A percentile compares a stretch with the other conserved stretches of the same genome.
Conservation (phyloP, 192 early-diverging fungal species). For the Linnemannia elongata region DNA sequence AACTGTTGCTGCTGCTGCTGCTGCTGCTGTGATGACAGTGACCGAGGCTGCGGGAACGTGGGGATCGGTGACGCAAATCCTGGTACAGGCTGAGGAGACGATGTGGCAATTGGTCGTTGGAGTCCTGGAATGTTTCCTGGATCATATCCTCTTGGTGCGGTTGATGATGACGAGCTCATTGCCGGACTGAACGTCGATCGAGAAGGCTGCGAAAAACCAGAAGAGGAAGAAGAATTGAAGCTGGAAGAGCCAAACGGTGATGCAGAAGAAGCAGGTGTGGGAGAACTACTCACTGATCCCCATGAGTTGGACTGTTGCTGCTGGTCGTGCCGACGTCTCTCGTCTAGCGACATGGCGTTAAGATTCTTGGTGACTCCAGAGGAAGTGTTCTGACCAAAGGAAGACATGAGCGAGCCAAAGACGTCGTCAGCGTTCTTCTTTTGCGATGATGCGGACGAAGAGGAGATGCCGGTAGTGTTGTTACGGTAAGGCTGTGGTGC, state of each 20-base stretch:
- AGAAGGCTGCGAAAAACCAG: conserved; percentile 11
- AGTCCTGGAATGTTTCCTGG: conserved; percentile 23
- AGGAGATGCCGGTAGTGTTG: not conserved
- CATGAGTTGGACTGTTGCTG: conserved; percentile 29
- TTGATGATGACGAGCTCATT: not conserved
- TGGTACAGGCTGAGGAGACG: conserved; percentile 8
- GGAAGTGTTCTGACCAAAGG: conserved; percentile 30
- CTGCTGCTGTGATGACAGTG: conserved; percentile 12
- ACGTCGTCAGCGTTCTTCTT: conserved; percentile 55
- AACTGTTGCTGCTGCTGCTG: conserved; percentile 15
- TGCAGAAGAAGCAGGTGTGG: conserved; percentile 5
- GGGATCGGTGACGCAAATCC: conserved; percentile 31
- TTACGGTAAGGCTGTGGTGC: not conserved
- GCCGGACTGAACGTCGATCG: conserved; percentile 4
- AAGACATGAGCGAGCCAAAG: conserved; percentile 47
- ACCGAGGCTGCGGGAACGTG: conserved; percentile 26
- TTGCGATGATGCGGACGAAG: not conserved
- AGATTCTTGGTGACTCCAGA: conserved; percentile 28
- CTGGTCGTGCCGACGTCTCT: conserved; percentile 42
- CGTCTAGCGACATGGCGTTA: conserved; percentile 41
- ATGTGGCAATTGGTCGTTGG: not conserved
- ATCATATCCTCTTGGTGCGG: conserved; percentile 21
- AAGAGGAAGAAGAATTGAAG: not conserved
- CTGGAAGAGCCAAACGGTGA: not conserved
- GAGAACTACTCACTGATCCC: conserved; percentile 26